Conservation (phyloP, 345 rosid species). For the Citrus inodora region DNA sequence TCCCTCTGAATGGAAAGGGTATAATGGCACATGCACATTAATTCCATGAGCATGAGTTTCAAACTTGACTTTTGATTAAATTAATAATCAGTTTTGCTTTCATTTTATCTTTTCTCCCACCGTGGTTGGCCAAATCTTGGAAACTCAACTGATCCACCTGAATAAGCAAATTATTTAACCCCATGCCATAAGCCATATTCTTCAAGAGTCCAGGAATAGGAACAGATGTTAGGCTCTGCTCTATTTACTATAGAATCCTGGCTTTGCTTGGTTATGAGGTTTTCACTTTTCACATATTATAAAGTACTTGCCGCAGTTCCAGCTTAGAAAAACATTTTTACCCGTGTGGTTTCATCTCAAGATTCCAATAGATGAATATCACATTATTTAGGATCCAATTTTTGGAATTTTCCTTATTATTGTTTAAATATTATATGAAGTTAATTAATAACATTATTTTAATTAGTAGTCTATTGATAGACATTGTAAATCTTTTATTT, state of each 20-base stretch:
- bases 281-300: not conserved
- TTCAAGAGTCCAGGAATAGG: not conserved
- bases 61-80: too few species aligned
- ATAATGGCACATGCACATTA: conserved; percentile 1
- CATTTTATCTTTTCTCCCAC: too few species aligned
- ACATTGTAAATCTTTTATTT: too few species aligned
- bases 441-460: too few species aligned
- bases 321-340: not conserved
- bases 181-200: not conserved
- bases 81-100: too few species aligned
- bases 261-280: not conserved
- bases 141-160: not conserved
- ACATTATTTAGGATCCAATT: too few species aligned
- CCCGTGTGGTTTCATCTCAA: too few species aligned
- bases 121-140: not conserved
- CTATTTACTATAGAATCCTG: not conserved
- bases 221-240: not conserved
- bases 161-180: not conserved
- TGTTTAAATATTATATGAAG: too few species aligned
- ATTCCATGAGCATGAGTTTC: too few species aligned
- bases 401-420: too few species aligned
- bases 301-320: not conserved
- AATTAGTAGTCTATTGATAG: too few species aligned
- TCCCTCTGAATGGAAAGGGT: not conserved
- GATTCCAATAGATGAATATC: too few species aligned